Evolutionary conservation across 345 rosid genomes (phyloP).

Genomic region (Hibiscus mutabilis): DNA sequence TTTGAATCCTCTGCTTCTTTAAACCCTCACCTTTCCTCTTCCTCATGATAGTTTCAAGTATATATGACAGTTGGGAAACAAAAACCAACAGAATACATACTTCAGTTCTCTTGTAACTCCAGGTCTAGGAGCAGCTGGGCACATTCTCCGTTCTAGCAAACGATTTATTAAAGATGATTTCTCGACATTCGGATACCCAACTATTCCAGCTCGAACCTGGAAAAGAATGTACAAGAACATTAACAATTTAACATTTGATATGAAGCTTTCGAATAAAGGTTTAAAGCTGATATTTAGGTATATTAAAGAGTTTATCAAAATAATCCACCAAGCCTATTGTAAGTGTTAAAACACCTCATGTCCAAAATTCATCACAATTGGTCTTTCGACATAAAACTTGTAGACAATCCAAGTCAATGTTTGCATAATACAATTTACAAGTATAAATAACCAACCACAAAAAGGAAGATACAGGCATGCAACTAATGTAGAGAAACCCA

Average conservation of each 20-base stretch:
- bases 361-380: neutral
- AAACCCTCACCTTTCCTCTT: too few species aligned
- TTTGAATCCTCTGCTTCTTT: neutral
- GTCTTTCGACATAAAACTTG: neutral
- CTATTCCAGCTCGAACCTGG: constrained; percentile 93
- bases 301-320: too few species aligned
- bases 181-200: constrained; percentile 96
- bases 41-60: too few species aligned
- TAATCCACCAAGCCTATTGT: too few species aligned
- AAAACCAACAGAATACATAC: constrained; percentile 27
- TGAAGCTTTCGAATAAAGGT: neutral
- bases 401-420: neutral
- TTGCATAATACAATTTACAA: neutral
- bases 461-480: too few species aligned
- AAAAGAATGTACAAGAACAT: neutral
- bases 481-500: constrained; percentile 26
- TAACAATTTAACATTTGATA: neutral
- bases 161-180: constrained; percentile 94
- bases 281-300: neutral
- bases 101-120: constrained; percentile 87
- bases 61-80: neutral
- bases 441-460: neutral
- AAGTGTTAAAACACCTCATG: neutral
- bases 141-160: constrained; percentile 74
- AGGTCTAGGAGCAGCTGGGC: constrained; percentile 93